Evolutionary conservation across 768 basidiomycete genomes (phyloP), one percentile per base, ranked within the genome.

Genomic region (Tulasnella sp.): DNA sequence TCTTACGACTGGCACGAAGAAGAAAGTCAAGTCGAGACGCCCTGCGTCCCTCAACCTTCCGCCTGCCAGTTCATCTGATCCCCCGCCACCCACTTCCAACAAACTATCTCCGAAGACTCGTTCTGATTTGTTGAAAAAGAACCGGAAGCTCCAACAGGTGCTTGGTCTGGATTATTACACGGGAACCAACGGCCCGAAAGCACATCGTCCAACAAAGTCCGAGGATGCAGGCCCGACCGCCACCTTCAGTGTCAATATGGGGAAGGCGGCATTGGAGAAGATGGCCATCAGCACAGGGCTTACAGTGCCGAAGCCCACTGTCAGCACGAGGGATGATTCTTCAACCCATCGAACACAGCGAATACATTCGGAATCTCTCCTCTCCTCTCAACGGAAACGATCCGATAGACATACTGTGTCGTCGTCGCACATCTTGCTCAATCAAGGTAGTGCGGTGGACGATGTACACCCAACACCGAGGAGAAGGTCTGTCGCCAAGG

Each of bases 91-190:
- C 1, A 84, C 83, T 2, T 81, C 80, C 4, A 88, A 89, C 68
- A 69, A 75, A 61, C 79, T 87, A 45, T 72, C 73, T 61, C 70
- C 79, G 15, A 72, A 75, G 9, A 80, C 84, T 61, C 84, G 87
- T 29, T 77, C 82, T 0, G 84, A 84, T 49, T 79, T 83, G 57
- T 72, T 90, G 31, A 74, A 79, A 53, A 83, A 82, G 63, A 78
- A 81, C 49, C 80, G 83, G 63, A 91, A 91, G 68, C 76, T 90
- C 46, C 74, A 83, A n/a, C 81, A 82, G 61, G 70, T 90, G n/a
- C 82, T 90, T 54, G 87, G 87, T 39, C 19, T 32, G n/a, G 55
- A 57, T 19, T 57, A 46, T 25, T 54, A 54, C 36, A 46, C 45
- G 17, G 14, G 42, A 7, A 49, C 17, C 17, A 27, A n/a, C 25